Evolutionary conservation across 768 basidiomycete species (phyloP).

Genomic region (Calocera viscosa): DNA sequence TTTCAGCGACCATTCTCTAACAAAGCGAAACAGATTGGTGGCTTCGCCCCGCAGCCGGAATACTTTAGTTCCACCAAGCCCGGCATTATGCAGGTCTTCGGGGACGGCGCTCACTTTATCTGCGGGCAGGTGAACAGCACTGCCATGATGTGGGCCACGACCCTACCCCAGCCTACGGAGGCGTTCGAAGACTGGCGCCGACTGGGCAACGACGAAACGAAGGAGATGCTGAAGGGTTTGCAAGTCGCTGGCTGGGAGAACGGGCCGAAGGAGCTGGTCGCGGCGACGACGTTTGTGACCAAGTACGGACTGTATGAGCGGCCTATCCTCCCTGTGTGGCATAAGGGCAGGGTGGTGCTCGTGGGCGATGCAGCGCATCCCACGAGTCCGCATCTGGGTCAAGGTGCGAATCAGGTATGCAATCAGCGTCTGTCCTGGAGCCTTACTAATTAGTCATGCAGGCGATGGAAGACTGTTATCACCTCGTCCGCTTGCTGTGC

Average conservation of each 20-base stretch:
- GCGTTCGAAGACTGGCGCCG: conserved; percentile 29
- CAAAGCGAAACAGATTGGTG: neutral
- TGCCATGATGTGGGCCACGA: neutral
- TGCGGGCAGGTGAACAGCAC: neutral
- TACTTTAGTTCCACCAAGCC: conserved; percentile 14
- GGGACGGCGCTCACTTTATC: conserved; percentile 26
- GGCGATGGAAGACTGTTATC: conserved; percentile 31
- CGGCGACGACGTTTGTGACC: conserved; percentile 20
- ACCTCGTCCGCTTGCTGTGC: conserved; percentile 27
- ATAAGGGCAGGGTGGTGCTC: conserved; percentile 32
- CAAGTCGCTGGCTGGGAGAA: conserved; percentile 19
- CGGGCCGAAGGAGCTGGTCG: conserved; percentile 21
- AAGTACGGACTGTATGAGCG: conserved; percentile 38
- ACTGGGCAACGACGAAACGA: conserved; percentile 29
- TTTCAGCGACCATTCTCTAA: neutral
- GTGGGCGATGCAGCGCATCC: conserved; percentile 39
- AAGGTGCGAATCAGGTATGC: conserved; percentile 36
- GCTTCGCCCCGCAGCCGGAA: conserved; percentile 23
- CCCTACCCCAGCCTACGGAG: neutral
- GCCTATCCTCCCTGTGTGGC: conserved; percentile 32
- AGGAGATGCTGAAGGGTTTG: conserved; percentile 19
- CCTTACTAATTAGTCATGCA: neutral
- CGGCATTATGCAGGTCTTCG: conserved; percentile 29
- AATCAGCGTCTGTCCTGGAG: neutral
- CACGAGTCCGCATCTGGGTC: conserved; percentile 37